Evolutionary conservation across 345 rosid species (phyloP), one percentile per base, ranked within the genome.

Genomic region (Lumnitzera littorea): DNA sequence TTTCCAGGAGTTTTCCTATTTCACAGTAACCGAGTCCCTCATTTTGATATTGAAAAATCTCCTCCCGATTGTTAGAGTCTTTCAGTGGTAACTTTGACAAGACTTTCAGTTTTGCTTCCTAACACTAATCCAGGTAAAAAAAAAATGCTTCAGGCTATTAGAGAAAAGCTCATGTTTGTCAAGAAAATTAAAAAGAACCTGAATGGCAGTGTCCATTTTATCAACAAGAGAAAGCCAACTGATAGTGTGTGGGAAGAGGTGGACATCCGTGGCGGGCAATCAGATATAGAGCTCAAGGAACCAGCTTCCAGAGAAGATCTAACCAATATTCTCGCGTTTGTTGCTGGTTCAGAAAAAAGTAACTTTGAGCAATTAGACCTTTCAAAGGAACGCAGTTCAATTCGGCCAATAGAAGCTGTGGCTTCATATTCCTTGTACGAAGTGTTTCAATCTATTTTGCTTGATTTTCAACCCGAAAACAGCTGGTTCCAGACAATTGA

Each of bases 231-330:
- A 72, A 82, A 72, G 64, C 84, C 90, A 43, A 91, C 94, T 36
- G 74, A 76, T 49, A 60, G 36, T 29, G 70, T 13, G 79, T 89
- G 95, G 91, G 62, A 78, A 46, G 84, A 74, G 51, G 72, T 85
- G 36, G 96, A 92, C 70, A 78, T 82, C 57, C 80, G 78, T 70
- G 87, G 73, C 48, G 78, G 73, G 58, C 89, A 96, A 91, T 72
- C 81, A 12, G 83, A 80, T 67, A 71, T 89, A 27, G 89, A 89
- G 67, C 88, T 92, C 65, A 60, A 41, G 15, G 78, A 82, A 67
- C 71, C 78, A 56, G 75, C 86, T 5, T 16, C 36, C 52, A 76
- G 79, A 56, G 62, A 72, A 51, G 62, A 36, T 63, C 67, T 81
- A 6, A 29, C 36, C 36, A 29, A 29, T 29, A 29, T 29, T 29